These are phyloP conservation scores for Coccinonectria pachysandricola DNA, from an alignment of 2,329 filamentous ascomycete genomes.

Conservation along the genomic window DNA sequence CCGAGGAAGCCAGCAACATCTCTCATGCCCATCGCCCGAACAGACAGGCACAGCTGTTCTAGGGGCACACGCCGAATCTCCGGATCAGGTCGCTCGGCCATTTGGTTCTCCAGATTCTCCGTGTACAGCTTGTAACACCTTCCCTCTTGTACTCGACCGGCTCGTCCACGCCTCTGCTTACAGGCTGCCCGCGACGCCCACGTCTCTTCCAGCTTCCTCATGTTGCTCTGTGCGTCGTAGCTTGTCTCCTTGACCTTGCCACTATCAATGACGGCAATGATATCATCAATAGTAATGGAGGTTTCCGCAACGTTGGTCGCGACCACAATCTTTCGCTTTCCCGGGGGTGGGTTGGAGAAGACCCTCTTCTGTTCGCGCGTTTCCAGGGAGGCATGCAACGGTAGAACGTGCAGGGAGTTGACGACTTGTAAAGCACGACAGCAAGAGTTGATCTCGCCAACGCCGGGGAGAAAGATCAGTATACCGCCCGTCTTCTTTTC, in stretches of 20 bases:
- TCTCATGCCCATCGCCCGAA: slow-evolving; percentile 85
- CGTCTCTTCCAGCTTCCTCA: slow-evolving; percentile 86
- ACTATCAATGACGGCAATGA: slow-evolving; percentile 91
- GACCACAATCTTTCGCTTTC: slow-evolving; percentile 84
- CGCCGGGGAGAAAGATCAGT: slow-evolving; percentile 89
- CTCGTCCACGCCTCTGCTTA: slow-evolving; percentile 87
- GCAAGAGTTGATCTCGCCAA: slow-evolving; percentile 80
- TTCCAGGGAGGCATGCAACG: slow-evolving; percentile 84
- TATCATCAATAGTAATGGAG: slow-evolving; percentile 96
- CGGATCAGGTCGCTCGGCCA: slow-evolving; percentile 81
- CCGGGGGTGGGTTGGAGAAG: slow-evolving; percentile 63
- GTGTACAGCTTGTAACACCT: slow-evolving; percentile 96
- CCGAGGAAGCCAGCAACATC: slow-evolving; percentile 75
- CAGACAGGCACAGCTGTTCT: slow-evolving; percentile 88
- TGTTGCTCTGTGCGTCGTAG: slow-evolving; percentile 84
- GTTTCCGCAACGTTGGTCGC: slow-evolving; percentile 97
- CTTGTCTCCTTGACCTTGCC: slow-evolving; percentile 95
- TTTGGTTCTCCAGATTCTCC: slow-evolving; percentile 70
- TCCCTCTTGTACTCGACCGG: slow-evolving; percentile 83
- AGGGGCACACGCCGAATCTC: slow-evolving; percentile 89
- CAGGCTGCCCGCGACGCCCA: slow-evolving; percentile 93
- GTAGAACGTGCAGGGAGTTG: slow-evolving; percentile 60
- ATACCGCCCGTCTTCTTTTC: slow-evolving; percentile 67
- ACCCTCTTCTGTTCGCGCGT: slow-evolving; percentile 82
- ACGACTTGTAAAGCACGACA: slow-evolving; percentile 58